phyloP scores from a whole-genome alignment of 1,284 basidiomycete genomes.

The Hemileia vastatrix region DNA sequence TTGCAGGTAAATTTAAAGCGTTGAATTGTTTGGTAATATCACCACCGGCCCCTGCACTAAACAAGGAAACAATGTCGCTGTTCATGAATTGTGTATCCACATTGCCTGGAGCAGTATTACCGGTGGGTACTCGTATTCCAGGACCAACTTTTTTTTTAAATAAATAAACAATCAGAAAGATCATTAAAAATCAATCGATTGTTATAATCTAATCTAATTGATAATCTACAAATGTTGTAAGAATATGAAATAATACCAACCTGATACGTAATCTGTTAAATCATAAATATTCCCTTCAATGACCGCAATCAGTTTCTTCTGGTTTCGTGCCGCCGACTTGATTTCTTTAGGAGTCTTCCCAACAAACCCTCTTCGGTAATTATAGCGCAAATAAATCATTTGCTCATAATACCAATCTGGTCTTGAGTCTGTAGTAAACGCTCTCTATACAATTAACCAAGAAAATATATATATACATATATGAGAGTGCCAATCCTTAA shows the following conservation, averaged over 20 bases:
- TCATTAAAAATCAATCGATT: background rate
- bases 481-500: too few relatives aligned
- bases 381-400: conserved; percentile 63
- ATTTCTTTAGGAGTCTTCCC: conserved; percentile 76
- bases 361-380: conserved; percentile 75
- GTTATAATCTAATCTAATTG: background rate
- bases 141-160: conserved; percentile 26
- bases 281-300: conserved; percentile 82
- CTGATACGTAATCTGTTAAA: conserved; percentile 64
- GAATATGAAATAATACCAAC: conserved; percentile 50
- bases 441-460: conserved; percentile 37
- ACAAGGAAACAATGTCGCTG: conserved; percentile 61
- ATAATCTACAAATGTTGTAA: conserved; percentile 30
- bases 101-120: conserved; percentile 53
- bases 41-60: conserved; percentile 67
- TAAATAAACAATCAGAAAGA: background rate
- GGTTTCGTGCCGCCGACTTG: conserved; percentile 56
- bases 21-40: conserved; percentile 77
- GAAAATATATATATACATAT: too few relatives aligned
- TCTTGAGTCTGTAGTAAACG: conserved; percentile 65
- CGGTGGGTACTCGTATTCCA: conserved; percentile 53
- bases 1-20: conserved; percentile 55
- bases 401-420: conserved; percentile 95
- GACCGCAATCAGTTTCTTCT: conserved; percentile 61
- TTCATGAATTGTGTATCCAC: conserved; percentile 67